A percentile compares a stretch with the other conserved stretches of the same genome.
Evolutionary conservation across 768 basidiomycete species (phyloP).

Genomic region (Boletus edulis): DNA sequence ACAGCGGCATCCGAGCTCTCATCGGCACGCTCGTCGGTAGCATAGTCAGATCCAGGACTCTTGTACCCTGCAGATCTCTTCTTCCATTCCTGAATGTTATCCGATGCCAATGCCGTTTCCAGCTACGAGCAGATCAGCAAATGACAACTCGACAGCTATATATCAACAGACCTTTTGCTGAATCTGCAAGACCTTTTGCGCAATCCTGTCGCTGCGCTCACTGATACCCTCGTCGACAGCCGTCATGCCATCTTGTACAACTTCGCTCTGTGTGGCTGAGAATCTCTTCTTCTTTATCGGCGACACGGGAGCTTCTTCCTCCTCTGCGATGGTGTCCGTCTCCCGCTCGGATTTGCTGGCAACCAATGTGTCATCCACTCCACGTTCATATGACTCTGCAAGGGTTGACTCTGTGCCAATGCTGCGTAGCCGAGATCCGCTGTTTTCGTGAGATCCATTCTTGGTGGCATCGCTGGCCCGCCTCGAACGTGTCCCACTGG

Average conservation of each 20-base stretch:
- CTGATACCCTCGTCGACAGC: constrained; percentile 88
- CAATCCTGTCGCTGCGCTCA: constrained; percentile 82
- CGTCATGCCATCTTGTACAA: constrained; percentile 72
- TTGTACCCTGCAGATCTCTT: constrained; percentile 27
- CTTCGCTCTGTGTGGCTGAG: constrained; percentile 65
- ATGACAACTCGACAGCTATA: neutral
- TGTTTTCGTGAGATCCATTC: constrained; percentile 27
- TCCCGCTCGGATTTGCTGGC: constrained; percentile 40
- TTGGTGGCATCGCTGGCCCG: constrained; percentile 59
- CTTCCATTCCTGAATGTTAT: constrained; percentile 40
- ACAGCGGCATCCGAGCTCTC: constrained; percentile 49
- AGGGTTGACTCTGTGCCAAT: constrained; percentile 80
- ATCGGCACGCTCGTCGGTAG: constrained; percentile 53
- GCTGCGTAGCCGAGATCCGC: constrained; percentile 53
- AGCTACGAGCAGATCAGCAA: constrained; percentile 45
- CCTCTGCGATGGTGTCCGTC: constrained; percentile 57
- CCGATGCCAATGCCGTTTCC: constrained; percentile 68
- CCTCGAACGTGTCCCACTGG: constrained; percentile 50
- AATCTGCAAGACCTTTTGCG: constrained; percentile 83
- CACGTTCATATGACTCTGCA: constrained; percentile 60
- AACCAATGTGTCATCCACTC: constrained; percentile 36
- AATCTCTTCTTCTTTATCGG: constrained; percentile 71
- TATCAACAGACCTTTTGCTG: constrained; percentile 76
- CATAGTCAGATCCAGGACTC: constrained; percentile 24
- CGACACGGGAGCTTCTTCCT: constrained; percentile 44